Base-by-base conservation (phyloP, 2,329 filamentous ascomycete species). In the Penicillium sp. region DNA sequence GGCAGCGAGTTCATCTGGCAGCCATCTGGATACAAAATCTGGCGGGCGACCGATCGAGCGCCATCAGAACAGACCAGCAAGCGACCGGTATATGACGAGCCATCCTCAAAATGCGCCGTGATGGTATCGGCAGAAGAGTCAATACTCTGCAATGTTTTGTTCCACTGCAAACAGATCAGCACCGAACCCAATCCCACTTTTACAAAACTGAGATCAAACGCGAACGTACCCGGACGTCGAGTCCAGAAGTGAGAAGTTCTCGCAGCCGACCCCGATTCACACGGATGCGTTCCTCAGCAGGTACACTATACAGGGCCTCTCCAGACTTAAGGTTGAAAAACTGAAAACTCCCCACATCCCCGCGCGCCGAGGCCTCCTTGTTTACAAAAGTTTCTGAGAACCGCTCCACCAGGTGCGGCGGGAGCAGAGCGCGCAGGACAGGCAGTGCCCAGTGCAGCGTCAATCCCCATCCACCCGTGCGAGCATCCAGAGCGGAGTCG, bases 391-490 rank as follows among this genome's bases (percentile, higher is more conserved):
- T 77, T 49, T 82, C 79, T 1, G 79, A 77, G 2, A 87, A 70
- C 0, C 78, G 77, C 2, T 69, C 66, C 3, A 79, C 69, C 6
- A 86, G 70, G 13, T 80, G 72, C 0, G 77, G 68, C 0, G 85
- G 82, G 31, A 88, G 74, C 22, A 87, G 75, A 7, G 76, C 68
- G 46, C 81, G 77, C 41, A 88, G 74, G 1, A 77, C 78, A 0
- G 81, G 77, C 10, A 87, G 77, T 4, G 83, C 84, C 85, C 85
- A 89, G 68, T 88, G 84, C 57, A 89, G 75, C 0, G 85, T 88
- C 57, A 89, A 75, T 3, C 85, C 87, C 87, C 86, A 89, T 61
- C 86, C 85, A 4, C 79, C 75, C 19, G 74, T 82, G 35, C 80
- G 82, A 31, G 77, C 77, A 57, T 71, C 75, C 43, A 82, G 75